These are phyloP conservation scores for Ceratocystis ficicola DNA, from an alignment of 2,329 filamentous ascomycete genomes.

Conservation along the genomic window DNA sequence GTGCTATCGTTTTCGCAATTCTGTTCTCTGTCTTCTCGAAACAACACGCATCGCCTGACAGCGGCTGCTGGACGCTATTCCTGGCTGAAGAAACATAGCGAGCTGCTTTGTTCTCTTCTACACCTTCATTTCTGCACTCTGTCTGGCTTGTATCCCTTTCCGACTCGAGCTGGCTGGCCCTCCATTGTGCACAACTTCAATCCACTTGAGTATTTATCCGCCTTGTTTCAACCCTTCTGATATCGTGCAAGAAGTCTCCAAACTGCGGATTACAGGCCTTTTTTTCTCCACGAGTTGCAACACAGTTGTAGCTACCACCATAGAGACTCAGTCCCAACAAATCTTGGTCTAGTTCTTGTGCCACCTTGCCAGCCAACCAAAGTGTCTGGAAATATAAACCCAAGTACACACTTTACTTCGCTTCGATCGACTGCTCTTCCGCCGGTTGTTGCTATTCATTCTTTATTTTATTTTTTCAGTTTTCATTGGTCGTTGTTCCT, in stretches of 20 bases:
- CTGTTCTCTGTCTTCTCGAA: not conserved
- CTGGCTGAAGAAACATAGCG: not conserved
- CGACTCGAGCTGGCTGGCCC: not conserved
- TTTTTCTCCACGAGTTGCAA: not conserved
- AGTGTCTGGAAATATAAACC: not conserved
- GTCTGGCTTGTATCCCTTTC: too few relatives aligned
- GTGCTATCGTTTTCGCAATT: not conserved
- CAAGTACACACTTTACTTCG: not conserved
- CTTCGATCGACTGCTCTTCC: not conserved
- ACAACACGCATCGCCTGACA: not conserved
- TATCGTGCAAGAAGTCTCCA: not conserved
- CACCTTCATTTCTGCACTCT: not conserved
- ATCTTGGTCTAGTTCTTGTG: not conserved
- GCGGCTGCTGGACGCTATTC: not conserved
- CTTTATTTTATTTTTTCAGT: not conserved
- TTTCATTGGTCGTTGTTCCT: not conserved
- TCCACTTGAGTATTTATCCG: not conserved
- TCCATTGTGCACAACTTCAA: not conserved
- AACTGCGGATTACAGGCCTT: not conserved
- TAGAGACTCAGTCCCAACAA: not conserved
- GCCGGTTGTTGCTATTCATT: not conserved
- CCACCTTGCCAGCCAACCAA: conserved; percentile 1
- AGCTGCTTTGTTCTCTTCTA: not conserved
- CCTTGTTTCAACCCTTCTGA: not conserved
- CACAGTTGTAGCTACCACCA: not conserved